Evolutionary conservation across 768 basidiomycete species (phyloP).

Genomic region (Filobasidium floriforme): DNA sequence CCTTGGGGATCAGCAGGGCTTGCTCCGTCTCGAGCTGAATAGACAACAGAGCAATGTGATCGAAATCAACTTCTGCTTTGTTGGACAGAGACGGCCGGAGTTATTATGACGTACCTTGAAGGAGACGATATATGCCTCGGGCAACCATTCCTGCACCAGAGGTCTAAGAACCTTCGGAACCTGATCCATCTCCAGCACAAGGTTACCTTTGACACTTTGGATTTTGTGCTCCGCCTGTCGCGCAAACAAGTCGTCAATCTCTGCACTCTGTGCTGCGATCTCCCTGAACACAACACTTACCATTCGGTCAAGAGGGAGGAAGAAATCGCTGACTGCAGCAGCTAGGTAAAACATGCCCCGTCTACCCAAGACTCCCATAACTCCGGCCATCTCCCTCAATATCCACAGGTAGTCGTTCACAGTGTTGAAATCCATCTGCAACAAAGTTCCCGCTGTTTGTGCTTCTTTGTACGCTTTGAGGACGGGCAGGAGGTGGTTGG

Average conservation of each 20-base stretch:
- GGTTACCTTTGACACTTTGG: conserved; percentile 87
- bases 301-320: conserved; percentile 82
- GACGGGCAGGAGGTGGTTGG: conserved; percentile 63
- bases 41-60: not conserved
- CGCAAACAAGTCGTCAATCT: not conserved
- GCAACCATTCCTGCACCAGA: conserved; percentile 88
- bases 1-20: conserved; percentile 77
- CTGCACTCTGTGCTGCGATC: too few species aligned
- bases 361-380: conserved; percentile 62
- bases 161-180: conserved; percentile 93
- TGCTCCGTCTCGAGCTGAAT: conserved; percentile 87
- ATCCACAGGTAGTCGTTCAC: conserved; percentile 95
- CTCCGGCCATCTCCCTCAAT: conserved; percentile 68
- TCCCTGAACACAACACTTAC: conserved; percentile 49
- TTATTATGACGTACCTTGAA: conserved; percentile 70
- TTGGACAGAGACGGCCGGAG: not conserved
- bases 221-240: conserved; percentile 92
- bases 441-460: conserved; percentile 63
- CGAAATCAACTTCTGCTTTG: too few species aligned
- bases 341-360: conserved; percentile 90
- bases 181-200: conserved; percentile 96
- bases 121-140: conserved; percentile 82
- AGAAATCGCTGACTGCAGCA: conserved; percentile 97
- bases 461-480: conserved; percentile 73
- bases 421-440: conserved; percentile 82